These are phyloP conservation scores for Rhizomucor miehei DNA, from an alignment of 371 early-diverging fungal species.

Conservation along the genomic window DNA sequence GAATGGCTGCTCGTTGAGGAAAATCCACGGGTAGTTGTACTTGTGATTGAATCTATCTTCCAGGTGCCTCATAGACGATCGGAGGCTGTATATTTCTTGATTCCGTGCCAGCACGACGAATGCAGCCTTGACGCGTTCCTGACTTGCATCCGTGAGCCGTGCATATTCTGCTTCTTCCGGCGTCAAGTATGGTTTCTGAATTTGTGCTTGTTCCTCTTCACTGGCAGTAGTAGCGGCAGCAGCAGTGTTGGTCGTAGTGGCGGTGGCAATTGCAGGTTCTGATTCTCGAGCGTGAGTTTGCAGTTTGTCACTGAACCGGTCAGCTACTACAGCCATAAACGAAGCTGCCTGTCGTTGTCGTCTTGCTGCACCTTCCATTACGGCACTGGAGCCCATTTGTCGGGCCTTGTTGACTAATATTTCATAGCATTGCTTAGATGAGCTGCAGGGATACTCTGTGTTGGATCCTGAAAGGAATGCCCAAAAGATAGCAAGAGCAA, in stretches of 20 bases:
- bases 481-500: constrained; percentile 3
- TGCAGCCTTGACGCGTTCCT: constrained; percentile 45
- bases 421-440: constrained; percentile 15
- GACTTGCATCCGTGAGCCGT: constrained; percentile 13
- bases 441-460: constrained; percentile 3
- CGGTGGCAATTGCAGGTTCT: no score
- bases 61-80: constrained; percentile 66
- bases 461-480: background rate
- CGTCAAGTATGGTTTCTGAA: background rate
- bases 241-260: no score
- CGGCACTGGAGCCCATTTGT: background rate
- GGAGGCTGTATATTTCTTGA: constrained; percentile 68
- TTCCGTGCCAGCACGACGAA: constrained; percentile 74
- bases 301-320: no score
- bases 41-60: constrained; percentile 83
- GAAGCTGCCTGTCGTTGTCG: background rate
- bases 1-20: constrained; percentile 82
- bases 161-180: constrained; percentile 20
- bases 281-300: no score
- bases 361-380: background rate
- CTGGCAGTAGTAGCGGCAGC: background rate
- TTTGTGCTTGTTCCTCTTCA: background rate
- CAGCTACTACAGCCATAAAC: no score
- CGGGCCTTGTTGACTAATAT: constrained; percentile 10
- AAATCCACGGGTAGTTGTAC: constrained; percentile 89